These are phyloP conservation scores for Aspergillus sp. DNA, from an alignment of 2,329 filamentous ascomycete genomes.

Conservation along the genomic window DNA sequence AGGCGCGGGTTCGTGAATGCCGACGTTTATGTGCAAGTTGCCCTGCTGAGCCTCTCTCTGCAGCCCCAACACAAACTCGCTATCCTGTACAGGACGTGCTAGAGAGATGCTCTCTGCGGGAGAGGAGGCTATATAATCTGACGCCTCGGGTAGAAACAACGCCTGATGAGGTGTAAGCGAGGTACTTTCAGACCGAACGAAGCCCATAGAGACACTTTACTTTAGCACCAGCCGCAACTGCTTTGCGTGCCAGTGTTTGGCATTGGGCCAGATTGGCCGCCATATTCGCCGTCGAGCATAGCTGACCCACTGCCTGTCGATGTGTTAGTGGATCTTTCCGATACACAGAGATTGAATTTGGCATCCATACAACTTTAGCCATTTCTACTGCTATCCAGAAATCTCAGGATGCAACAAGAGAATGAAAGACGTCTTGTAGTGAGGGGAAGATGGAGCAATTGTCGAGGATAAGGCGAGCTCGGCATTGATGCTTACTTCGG, in stretches of 20 bases:
- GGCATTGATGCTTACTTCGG: constrained; percentile 5
- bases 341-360: neutral
- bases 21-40: constrained; percentile 74
- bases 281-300: constrained; percentile 80
- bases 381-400: constrained; percentile 12
- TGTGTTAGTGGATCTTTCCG: constrained; percentile 13
- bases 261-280: constrained; percentile 78
- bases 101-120: constrained; percentile 68
- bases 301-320: constrained; percentile 76
- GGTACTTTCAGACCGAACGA: neutral
- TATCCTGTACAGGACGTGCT: constrained; percentile 63
- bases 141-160: constrained; percentile 89
- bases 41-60: constrained; percentile 64
- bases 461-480: neutral
- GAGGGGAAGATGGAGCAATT: neutral
- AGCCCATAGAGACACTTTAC: constrained; percentile 42
- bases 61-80: constrained; percentile 74
- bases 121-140: constrained; percentile 78
- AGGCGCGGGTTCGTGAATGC: constrained; percentile 73
- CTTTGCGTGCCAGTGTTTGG: constrained; percentile 67
- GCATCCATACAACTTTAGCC: constrained; percentile 27
- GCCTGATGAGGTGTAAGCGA: constrained; percentile 41
- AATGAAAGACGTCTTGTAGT: neutral
- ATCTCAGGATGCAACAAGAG: neutral
- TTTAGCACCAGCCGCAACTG: constrained; percentile 74